Base-by-base conservation (phyloP, 1,284 basidiomycete genomes). In the Pyrrhoderma noxium region DNA sequence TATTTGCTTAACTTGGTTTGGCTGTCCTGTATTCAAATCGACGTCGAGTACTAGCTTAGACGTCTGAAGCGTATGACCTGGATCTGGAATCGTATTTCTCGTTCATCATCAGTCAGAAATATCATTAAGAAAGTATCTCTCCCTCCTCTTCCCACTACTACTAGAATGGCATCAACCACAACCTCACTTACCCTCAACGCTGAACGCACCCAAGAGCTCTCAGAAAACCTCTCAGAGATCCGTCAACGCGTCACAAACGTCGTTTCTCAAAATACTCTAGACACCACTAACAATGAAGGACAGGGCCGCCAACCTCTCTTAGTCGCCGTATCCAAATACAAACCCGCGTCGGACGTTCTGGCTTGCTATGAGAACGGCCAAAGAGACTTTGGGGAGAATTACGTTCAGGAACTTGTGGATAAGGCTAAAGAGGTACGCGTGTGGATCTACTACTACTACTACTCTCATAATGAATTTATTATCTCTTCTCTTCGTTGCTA, bases 341-440 rank as follows among this genome's bases (percentile, higher is more conserved):
- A 98, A 65, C 92, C 94, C 1, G 79, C 86, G 1, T 82, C 84
- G 3, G 93, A 97, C 65, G 83, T 98, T 52, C 72, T 85, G 43
- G 86, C 86, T 3, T 88, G 91, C 56, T 89, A 88, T 62, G 76
- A 89, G 53, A 70, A 72, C 13, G 89, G 85, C 0, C 90, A 97
- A 59, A 72, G 82, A 1, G 92, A 96, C 65, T 99, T 98, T 65
- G 95, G 96, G 9, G 95, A 99, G 69, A 99, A 99, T 66, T 99
- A 98, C 64, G 93, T 94, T 3, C 89, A 96, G 60, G 95, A 98
- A 64, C 68, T 99, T 57, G 84, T 84, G n/a, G 90, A 93, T 43
- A 99, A 96, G 64, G 86, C 91, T 1, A 70, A 72, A 47, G 70
- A 79, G 64, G 90, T 90, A 61, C 57, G 85, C n/a, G n/a, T n/a